Conservation (phyloP, 1,284 basidiomycete genomes). For the Ustilago trichophora region DNA sequence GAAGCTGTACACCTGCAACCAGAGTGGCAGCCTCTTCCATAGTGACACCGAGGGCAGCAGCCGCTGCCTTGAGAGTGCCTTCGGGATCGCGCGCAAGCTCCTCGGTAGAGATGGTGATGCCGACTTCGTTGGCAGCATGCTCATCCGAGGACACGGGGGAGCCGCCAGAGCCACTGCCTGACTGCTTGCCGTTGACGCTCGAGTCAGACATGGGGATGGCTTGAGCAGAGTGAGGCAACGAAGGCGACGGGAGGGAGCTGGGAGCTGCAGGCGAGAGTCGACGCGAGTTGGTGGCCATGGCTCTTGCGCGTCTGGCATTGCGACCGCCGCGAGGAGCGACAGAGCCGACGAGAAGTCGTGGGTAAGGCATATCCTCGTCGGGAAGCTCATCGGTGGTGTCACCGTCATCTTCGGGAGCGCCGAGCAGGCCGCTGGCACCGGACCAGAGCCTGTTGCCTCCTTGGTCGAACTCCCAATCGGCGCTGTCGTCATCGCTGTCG, state of each 20-base stretch:
- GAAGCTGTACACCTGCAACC: conserved; percentile 45
- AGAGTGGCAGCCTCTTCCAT: conserved; percentile 44
- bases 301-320: conserved; percentile 59
- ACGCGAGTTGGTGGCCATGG: conserved; percentile 60
- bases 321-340: conserved; percentile 62
- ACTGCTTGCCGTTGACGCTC: conserved; percentile 18
- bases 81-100: conserved; percentile 50
- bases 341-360: conserved; percentile 62
- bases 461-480: conserved; percentile 46
- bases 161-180: conserved; percentile 13
- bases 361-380: conserved; percentile 65
- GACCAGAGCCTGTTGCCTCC: conserved; percentile 36
- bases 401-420: conserved; percentile 55
- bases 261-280: conserved; percentile 49
- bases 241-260: conserved; percentile 41
- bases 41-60: conserved; percentile 43
- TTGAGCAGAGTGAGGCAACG: conserved; percentile 16
- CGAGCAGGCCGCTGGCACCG: conserved; percentile 15
- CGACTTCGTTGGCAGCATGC: conserved; percentile 35
- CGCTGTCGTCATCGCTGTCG: conserved; percentile 61
- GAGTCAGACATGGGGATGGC: conserved; percentile 10
- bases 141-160: conserved; percentile 33
- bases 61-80: conserved; percentile 45
- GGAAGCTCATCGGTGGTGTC: conserved; percentile 66
- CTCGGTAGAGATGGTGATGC: conserved; percentile 54